A percentile compares a stretch with the other conserved stretches of the same genome.
Evolutionary conservation across 768 basidiomycete species (phyloP).

Genomic region (Tulasnella sp.): DNA sequence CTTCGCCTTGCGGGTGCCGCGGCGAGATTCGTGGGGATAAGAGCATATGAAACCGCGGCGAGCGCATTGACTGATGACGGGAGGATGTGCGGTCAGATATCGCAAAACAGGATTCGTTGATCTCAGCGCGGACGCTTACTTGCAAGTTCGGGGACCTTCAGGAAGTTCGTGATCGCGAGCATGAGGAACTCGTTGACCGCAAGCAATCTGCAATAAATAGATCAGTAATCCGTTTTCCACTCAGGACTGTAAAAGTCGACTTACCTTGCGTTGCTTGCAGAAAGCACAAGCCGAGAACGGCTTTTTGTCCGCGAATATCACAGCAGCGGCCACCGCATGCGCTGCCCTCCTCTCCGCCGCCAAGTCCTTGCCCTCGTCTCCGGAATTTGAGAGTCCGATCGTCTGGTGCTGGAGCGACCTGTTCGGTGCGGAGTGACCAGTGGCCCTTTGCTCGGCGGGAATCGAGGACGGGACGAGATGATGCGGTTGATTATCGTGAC

Average conservation of each 20-base stretch:
- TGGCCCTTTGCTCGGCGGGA: neutral
- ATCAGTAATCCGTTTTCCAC: too few relatives aligned
- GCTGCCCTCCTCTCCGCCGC: neutral
- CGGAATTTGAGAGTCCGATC: neutral
- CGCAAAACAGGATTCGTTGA: neutral
- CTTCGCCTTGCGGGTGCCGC: conserved; percentile 5
- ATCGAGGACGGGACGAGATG: neutral
- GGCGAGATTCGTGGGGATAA: conserved; percentile 12
- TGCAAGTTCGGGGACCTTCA: conserved; percentile 8
- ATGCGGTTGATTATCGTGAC: too few relatives aligned
- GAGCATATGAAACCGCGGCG: conserved; percentile 1
- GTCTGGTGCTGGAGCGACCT: neutral
- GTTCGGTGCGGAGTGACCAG: neutral
- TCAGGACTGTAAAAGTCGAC: neutral
- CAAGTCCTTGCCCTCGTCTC: neutral
- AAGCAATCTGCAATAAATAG: conserved; percentile 10
- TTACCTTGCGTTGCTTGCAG: conserved; percentile 7
- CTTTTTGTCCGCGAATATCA: conserved; percentile 2
- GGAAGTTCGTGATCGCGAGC: neutral
- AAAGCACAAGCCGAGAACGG: conserved; percentile 13
- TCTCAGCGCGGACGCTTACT: neutral
- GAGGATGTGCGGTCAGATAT: neutral
- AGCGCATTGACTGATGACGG: conserved; percentile 6
- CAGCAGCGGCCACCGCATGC: neutral
- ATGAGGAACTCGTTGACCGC: conserved; percentile 3